phyloP scores from a whole-genome alignment of 352 stramenopile species.

The Phytophthora pistaciae region DNA sequence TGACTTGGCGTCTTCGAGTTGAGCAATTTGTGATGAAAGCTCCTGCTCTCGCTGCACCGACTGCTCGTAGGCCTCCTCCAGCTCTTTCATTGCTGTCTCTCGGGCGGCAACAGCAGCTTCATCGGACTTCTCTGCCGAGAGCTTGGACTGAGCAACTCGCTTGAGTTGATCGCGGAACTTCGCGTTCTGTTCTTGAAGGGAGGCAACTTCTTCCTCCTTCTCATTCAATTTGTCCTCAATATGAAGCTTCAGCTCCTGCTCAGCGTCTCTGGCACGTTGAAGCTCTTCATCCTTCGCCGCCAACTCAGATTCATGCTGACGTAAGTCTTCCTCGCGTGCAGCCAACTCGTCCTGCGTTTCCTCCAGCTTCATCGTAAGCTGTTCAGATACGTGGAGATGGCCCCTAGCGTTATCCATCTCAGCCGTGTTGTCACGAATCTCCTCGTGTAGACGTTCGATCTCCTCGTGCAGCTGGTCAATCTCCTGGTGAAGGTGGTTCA shows the following conservation, averaged over 20 bases:
- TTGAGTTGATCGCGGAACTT: conserved; percentile 43
- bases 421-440: conserved; percentile 49
- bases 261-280: conserved; percentile 20
- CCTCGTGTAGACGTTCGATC: conserved; percentile 40
- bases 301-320: conserved; percentile 47
- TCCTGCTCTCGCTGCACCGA: conserved; percentile 40
- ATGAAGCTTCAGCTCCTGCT: conserved; percentile 30
- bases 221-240: conserved; percentile 27
- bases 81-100: conserved; percentile 22
- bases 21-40: conserved; percentile 43
- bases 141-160: conserved; percentile 27
- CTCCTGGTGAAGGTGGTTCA: conserved; percentile 28
- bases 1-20: conserved; percentile 49
- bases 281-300: conserved; percentile 37
- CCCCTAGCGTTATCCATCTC: conserved; percentile 52
- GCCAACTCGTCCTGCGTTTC: conserved; percentile 46
- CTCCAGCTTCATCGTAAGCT: conserved; percentile 59
- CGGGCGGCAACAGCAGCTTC: conserved; percentile 23
- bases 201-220: conserved; percentile 42
- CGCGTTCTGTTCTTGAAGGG: conserved; percentile 34
- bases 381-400: conserved; percentile 51
- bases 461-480: conserved; percentile 39
- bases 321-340: conserved; percentile 35
- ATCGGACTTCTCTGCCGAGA: conserved; percentile 26
- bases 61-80: conserved; percentile 45